Evolutionary conservation across 495 filamentous ascomycete genomes (phyloP), one percentile per base, ranked within the genome.

Genomic region (Tuber aestivum): DNA sequence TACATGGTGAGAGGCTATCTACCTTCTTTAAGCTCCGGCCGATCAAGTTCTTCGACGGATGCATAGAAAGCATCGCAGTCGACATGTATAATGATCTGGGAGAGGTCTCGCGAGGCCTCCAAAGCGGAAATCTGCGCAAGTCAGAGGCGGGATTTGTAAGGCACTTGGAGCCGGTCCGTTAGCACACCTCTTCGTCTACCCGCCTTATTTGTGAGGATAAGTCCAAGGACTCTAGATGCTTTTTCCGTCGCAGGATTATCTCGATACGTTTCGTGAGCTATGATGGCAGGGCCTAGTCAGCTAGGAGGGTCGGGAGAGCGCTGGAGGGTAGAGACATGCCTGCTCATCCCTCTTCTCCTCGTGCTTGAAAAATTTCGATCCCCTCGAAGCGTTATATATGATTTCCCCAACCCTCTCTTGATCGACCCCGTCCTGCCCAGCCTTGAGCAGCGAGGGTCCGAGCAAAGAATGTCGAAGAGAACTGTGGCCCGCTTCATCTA

Each of bases 31-130:
- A 99, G 88, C 80, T 97, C 94, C 0, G 95, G 96, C 9, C 92
- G 87, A 83, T 97, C 94, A 40, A 99, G 88, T 80, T 93, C 93
- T 83, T 98, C 95, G 12, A 98, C 96, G 1, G 94, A 93, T 0
- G 95, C 95, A 81, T 94, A 99, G 85, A 99, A 99, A 32, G 96
- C 95, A 85, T 99, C 95, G 83, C 95, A 99, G 84, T 99, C 95
- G 42, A 99, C 87, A 83, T 99, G 95, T 0, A 97, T 91, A 40
- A 98, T 88, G 70, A 88, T 85, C 82, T 97, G 95, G 20, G 88
- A 87, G n/a, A 98, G 85, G 81, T 98, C 95, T 12, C 95, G 89
- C 23, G 87, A 87, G 1, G 87, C 79, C 79, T 98, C 95, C 18
- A 97, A 87, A 77, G 94, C 89, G 1, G 89, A 88, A 73, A 97